Conservation (phyloP, 306 rosid genomes). For the Trifolium dubium region DNA sequence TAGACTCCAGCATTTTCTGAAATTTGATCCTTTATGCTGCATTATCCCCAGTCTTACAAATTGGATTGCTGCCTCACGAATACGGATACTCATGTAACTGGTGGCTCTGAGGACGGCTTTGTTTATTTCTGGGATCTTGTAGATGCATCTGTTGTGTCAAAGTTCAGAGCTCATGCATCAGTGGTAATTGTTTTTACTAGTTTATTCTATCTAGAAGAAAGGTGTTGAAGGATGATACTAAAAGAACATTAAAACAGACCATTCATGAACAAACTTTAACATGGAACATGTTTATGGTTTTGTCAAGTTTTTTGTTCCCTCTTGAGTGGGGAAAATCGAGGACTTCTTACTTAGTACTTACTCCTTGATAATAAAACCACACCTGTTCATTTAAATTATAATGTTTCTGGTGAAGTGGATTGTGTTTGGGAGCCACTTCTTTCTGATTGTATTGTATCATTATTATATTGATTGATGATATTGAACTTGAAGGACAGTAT, state of each 20-base stretch:
- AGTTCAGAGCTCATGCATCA: conserved; percentile 82
- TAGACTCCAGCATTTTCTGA: conserved; percentile 11
- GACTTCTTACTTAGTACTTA: not conserved
- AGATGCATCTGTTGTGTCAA: conserved; percentile 80
- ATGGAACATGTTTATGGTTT: conserved; percentile 8
- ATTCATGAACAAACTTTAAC: conserved; percentile 14
- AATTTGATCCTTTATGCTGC: conserved; percentile 33
- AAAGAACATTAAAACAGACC: conserved; percentile 17
- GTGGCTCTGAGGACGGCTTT: conserved; percentile 94
- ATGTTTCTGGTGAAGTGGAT: not conserved
- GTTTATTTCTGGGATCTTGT: conserved; percentile 94
- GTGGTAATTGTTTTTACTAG: conserved; percentile 57
- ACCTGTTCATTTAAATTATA: not conserved
- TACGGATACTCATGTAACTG: conserved; percentile 81
- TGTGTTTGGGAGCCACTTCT: conserved; percentile 7
- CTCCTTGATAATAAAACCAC: not conserved
- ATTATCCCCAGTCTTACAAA: conserved; percentile 72
- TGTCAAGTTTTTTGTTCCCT: conserved; percentile 18
- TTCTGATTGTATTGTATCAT: not conserved
- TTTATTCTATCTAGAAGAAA: conserved; percentile 25
- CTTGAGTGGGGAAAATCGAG: not conserved
- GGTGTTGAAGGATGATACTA: conserved; percentile 3
- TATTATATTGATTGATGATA: not conserved
- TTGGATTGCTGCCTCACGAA: conserved; percentile 95
- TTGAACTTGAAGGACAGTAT: not conserved